A percentile compares a stretch with the other conserved stretches of the same genome.
phyloP scores from a whole-genome alignment of 2,329 filamentous ascomycete genomes.

The Colletotrichum echinochloae region DNA sequence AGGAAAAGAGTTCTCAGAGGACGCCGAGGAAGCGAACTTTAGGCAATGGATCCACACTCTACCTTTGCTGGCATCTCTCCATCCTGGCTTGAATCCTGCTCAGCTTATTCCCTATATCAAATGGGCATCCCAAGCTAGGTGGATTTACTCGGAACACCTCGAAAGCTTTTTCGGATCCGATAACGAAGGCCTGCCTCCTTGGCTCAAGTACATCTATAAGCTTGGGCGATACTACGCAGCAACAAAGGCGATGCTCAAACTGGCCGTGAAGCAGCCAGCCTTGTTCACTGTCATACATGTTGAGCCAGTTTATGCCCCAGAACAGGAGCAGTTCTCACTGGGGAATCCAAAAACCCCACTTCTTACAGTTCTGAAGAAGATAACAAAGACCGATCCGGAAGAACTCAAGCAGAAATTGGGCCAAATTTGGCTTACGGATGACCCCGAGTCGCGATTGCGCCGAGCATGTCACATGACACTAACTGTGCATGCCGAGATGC shows the following conservation, averaged over 20 bases:
- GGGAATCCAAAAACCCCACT: neutral
- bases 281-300: conserved; percentile 44
- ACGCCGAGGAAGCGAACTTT: conserved; percentile 2
- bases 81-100: fast-evolving
- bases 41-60: neutral
- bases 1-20: neutral
- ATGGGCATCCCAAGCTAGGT: conserved; percentile 47
- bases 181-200: conserved; percentile 33
- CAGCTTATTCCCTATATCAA: conserved; percentile 34
- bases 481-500: conserved; percentile 50
- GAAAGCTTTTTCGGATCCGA: conserved; percentile 34
- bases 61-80: neutral
- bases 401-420: neutral
- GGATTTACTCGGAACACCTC: conserved; percentile 43
- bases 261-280: conserved; percentile 44
- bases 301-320: neutral
- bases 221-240: conserved; percentile 46
- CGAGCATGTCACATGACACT: conserved; percentile 42
- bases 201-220: conserved; percentile 41
- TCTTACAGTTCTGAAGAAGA: neutral
- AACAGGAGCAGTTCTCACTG: neutral
- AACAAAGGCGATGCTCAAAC: conserved; percentile 46
- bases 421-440: neutral
- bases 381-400: neutral
- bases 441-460: conserved; percentile 43